These are phyloP conservation scores for Umbelopsis vinacea DNA, from an alignment of 192 early-diverging fungal genomes.

Conservation along the genomic window DNA sequence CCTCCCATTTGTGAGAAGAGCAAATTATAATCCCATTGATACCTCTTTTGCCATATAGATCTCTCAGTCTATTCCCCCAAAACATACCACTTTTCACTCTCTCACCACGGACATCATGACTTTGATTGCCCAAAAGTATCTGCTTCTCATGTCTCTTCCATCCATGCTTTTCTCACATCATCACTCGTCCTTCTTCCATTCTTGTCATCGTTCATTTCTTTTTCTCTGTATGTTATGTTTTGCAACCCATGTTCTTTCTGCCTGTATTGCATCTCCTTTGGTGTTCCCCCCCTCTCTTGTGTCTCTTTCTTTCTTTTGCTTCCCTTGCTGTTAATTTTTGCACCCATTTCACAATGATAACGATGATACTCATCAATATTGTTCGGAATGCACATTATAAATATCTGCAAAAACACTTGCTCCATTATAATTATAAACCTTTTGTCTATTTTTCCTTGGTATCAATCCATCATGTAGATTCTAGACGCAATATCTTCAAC, in stretches of 20 bases:
- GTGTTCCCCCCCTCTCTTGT: neutral
- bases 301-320: neutral
- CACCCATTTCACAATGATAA: neutral
- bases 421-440: neutral
- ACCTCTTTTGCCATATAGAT: too few relatives aligned
- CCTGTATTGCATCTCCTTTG: neutral
- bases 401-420: neutral
- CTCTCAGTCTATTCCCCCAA: too few relatives aligned
- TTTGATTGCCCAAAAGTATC: too few relatives aligned
- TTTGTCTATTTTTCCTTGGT: neutral
- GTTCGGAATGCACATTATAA: neutral
- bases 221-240: slow-evolving; percentile 8
- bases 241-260: slow-evolving; percentile 1
- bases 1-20: too few relatives aligned
- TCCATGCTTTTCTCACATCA: too few relatives aligned
- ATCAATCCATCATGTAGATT: slow-evolving; percentile 80
- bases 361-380: neutral
- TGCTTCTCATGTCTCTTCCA: neutral
- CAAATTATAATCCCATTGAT: too few relatives aligned
- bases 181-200: neutral
- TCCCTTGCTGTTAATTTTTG: neutral
- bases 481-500: slow-evolving; percentile 87
- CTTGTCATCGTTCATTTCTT: neutral
- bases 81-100: too few relatives aligned
- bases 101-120: too few relatives aligned